Evolutionary conservation across 768 basidiomycete species (phyloP).

Genomic region (Lepiota brunneoincarnata): DNA sequence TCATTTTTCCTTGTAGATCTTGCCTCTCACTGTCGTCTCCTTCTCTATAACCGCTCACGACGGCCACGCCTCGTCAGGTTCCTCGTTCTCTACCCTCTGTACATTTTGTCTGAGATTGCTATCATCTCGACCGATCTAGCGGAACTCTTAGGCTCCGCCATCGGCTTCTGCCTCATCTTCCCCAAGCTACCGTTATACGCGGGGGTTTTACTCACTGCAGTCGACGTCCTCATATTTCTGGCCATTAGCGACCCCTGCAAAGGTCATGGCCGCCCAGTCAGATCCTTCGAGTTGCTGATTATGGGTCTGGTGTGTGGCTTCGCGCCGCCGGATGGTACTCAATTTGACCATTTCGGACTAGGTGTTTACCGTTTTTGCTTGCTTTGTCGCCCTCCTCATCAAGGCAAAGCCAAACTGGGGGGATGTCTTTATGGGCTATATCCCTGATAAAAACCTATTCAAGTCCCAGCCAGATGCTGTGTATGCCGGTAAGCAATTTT

Average conservation of each 20-base stretch:
- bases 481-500: conserved; percentile 44
- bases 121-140: conserved; percentile 71
- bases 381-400: conserved; percentile 65
- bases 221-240: conserved; percentile 60
- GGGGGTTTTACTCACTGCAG: conserved; percentile 53
- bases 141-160: conserved; percentile 68
- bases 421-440: conserved; percentile 61
- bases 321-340: neutral
- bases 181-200: conserved; percentile 57
- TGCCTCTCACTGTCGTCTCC: conserved; percentile 55
- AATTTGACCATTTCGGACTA: conserved; percentile 22
- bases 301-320: conserved; percentile 43
- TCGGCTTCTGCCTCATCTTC: conserved; percentile 64
- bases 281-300: conserved; percentile 55
- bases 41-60: conserved; percentile 50
- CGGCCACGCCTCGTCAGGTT: conserved; percentile 46
- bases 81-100: conserved; percentile 53
- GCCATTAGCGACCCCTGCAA: conserved; percentile 58
- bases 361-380: conserved; percentile 61
- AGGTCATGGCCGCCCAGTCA: conserved; percentile 49
- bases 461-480: conserved; percentile 44
- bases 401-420: conserved; percentile 65
- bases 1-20: conserved; percentile 38
- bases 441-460: conserved; percentile 57
- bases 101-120: conserved; percentile 52